Evolutionary conservation across 2,329 filamentous ascomycete species (phyloP), one percentile per base, ranked within the genome.

Genomic region (Furcasterigmium furcatum): DNA sequence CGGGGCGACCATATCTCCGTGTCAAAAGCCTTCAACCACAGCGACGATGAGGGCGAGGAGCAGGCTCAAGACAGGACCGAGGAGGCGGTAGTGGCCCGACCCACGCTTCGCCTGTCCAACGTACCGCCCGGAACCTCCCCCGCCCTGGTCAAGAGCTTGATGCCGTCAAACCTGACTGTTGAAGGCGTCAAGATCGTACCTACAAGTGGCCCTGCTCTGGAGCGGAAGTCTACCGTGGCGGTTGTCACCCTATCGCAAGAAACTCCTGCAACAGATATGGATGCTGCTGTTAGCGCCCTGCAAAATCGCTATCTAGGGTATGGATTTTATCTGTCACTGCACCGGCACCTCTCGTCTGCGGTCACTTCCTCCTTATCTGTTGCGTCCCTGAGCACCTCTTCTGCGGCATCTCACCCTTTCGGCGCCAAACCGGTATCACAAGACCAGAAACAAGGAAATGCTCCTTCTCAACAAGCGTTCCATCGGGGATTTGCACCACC

Each of bases 291-390:
- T 43, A 92, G 84, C 59, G 69, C 79, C 4, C 69, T 96, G 25
- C 88, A 95, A 59, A 91, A 94, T 52, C 82, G 79, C 53, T 96
- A 96, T 61, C 71, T 96, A 14, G 91, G 91, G 14, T 90, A 82
- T 61, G 91, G 91, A 5, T 90, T 86, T 68, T 86, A 91, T 63
- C 73, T 96, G 3, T 85, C 81, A 7, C 76, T 95, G 38, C 88
- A 91, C 49, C 77, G 90, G 9, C 88, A 95, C 67, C 75, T 96
- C 4, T 95, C 90, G 0, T 95, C 90, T 3, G 83, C 85, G 4
- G 70, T 77, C n/a, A 63, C 74, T 20, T 71, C 75, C 6, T 66
- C 76, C 2, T 55, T 61, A 2, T 58, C 64, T 7, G 58, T 57
- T 9, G 56, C 65, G 3, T 63, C 63, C 43, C 61, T 68, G 24